phyloP scores from a whole-genome alignment of 805 yeast genomes.

The Henningerozyma blattae region DNA sequence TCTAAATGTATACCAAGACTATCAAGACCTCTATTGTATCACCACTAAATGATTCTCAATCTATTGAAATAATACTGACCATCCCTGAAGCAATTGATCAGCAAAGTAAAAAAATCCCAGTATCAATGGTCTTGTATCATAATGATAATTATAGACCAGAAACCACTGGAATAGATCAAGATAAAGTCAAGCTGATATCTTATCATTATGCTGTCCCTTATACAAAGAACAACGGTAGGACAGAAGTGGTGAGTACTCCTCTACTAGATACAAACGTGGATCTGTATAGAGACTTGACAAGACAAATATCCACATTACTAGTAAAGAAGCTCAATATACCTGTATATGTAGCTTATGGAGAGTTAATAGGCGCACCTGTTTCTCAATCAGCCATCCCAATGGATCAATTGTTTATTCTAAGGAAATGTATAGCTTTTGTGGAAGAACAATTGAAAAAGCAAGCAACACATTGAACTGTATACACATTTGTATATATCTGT shows the following conservation, averaged over 20 bases:
- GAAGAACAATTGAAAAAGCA: slow-evolving; percentile 1
- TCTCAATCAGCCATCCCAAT: slow-evolving; percentile 3
- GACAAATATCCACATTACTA: slow-evolving; percentile 16
- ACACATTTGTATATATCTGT: too few relatives aligned
- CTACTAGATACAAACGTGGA: slow-evolving; percentile 18
- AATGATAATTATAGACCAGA: slow-evolving; percentile 3
- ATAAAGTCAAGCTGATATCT: slow-evolving; percentile 8
- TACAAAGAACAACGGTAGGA: slow-evolving; percentile 2
- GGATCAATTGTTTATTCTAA: slow-evolving; percentile 16
- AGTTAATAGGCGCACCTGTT: neutral
- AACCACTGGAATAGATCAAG: too few relatives aligned
- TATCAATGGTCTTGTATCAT: slow-evolving; percentile 8
- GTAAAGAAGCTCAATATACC: slow-evolving; percentile 17
- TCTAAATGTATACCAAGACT: too few relatives aligned
- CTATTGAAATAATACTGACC: too few relatives aligned
- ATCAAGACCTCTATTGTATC: too few relatives aligned
- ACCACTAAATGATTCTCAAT: too few relatives aligned
- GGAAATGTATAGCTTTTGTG: slow-evolving; percentile 14
- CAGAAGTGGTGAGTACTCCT: slow-evolving; percentile 15
- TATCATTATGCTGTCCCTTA: slow-evolving; percentile 20
- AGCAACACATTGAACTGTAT: slow-evolving; percentile 16
- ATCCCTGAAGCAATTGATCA: too few relatives aligned
- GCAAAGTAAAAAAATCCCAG: slow-evolving; percentile 11
- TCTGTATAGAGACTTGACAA: slow-evolving; percentile 16
- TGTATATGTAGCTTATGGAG: slow-evolving; percentile 18